A percentile compares a stretch with the other conserved stretches of the same genome.
phyloP scores from a whole-genome alignment of 2,329 filamentous ascomycete species.

The Chlorencoelia australis region DNA sequence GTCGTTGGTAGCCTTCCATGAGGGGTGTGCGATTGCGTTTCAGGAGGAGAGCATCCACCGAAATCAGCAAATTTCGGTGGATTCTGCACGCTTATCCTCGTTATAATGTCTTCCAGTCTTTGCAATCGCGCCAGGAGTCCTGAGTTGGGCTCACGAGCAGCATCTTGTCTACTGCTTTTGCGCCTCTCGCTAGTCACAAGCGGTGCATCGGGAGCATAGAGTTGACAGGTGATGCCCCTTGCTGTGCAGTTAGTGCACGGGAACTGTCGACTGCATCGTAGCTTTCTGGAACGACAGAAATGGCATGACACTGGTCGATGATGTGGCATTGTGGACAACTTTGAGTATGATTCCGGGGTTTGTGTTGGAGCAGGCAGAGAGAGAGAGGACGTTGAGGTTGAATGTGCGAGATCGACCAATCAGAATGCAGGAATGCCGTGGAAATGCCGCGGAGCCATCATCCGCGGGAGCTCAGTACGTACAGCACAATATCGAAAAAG shows the following conservation, averaged over 20 bases:
- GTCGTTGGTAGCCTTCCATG: constrained; percentile 1
- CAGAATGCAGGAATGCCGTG: no score
- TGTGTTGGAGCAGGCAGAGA: no score
- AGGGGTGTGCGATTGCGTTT: background rate
- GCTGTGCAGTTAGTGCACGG: constrained; percentile 14
- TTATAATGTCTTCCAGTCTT: constrained; percentile 8
- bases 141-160: background rate
- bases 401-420: no score
- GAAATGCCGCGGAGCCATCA: no score
- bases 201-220: background rate
- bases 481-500: no score
- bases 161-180: background rate
- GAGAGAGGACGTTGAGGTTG: no score
- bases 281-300: constrained; percentile 8
- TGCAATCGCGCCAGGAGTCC: constrained; percentile 10
- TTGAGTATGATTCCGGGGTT: no score
- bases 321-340: no score
- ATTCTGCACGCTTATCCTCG: constrained; percentile 1
- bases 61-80: background rate
- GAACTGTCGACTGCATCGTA: constrained; percentile 8
- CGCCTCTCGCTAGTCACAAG: no score
- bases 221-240: constrained; percentile 9
- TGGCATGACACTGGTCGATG: constrained; percentile 8
- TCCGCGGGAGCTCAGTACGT: no score
- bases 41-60: background rate